Evolutionary conservation across 805 yeast species (phyloP).

Genomic region (Kazachstania africana): DNA sequence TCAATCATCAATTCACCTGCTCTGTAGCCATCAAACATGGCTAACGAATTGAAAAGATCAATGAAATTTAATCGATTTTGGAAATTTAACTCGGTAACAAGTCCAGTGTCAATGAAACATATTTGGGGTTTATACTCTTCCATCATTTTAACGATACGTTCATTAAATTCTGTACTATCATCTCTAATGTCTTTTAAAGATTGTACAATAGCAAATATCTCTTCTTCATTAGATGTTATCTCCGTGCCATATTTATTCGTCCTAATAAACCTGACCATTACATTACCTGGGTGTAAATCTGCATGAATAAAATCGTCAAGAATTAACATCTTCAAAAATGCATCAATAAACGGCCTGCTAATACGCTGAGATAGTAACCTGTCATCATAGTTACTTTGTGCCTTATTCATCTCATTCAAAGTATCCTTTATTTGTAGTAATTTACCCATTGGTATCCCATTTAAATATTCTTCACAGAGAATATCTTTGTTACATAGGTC

Average conservation of each 20-base stretch:
- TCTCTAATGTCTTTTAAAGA: slow-evolving; percentile 1
- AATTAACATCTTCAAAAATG: slow-evolving; percentile 86
- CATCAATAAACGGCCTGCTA: slow-evolving; percentile 76
- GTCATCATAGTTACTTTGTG: too few species aligned
- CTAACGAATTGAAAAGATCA: slow-evolving; percentile 76
- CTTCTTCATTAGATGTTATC: slow-evolving; percentile 5
- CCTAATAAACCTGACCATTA: slow-evolving; percentile 61
- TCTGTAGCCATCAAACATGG: slow-evolving; percentile 83
- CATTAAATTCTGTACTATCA: slow-evolving; percentile 12
- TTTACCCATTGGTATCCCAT: slow-evolving; percentile 72
- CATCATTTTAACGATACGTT: slow-evolving; percentile 38
- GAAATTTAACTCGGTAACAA: slow-evolving; percentile 79
- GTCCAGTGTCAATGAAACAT: slow-evolving; percentile 86
- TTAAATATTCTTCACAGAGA: slow-evolving; percentile 73
- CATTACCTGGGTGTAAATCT: slow-evolving; percentile 94
- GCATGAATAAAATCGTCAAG: slow-evolving; percentile 92
- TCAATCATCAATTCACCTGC: slow-evolving; percentile 96
- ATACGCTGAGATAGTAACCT: slow-evolving; percentile 59
- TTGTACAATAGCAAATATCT: not conserved
- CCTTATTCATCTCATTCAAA: slow-evolving; percentile 17
- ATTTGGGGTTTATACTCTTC: slow-evolving; percentile 71
- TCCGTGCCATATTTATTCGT: slow-evolving; percentile 25
- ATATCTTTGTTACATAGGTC: slow-evolving; percentile 56
- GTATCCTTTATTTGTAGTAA: slow-evolving; percentile 38
- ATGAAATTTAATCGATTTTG: slow-evolving; percentile 73